phyloP scores from a whole-genome alignment of 306 rosid genomes.

The Canavalia ensiformis region DNA sequence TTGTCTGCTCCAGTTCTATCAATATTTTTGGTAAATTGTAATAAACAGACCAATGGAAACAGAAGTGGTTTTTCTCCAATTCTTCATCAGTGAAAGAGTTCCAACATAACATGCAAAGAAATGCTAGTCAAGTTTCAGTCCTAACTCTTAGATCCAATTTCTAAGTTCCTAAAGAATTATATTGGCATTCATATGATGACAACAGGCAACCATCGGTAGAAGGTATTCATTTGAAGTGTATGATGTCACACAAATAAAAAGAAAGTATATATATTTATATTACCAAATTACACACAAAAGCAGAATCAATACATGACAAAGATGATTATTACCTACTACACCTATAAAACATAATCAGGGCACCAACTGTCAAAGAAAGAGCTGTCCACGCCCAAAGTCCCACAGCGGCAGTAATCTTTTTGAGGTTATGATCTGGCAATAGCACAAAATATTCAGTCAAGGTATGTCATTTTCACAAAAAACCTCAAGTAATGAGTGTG shows the following conservation, averaged over 20 bases:
- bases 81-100: conserved; percentile 5
- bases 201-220: conserved; percentile 31
- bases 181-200: conserved; percentile 38
- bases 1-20: not conserved
- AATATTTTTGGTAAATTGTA: too few relatives aligned
- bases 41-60: not conserved
- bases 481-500: conserved; percentile 27
- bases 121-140: conserved; percentile 29
- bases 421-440: conserved; percentile 75
- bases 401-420: conserved; percentile 82
- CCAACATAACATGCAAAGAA: conserved; percentile 29
- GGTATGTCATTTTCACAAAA: conserved; percentile 35
- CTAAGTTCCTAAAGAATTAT: conserved; percentile 15
- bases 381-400: conserved; percentile 93
- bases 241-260: conserved; percentile 26
- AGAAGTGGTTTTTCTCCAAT: conserved; percentile 1
- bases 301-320: conserved; percentile 36
- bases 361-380: conserved; percentile 64
- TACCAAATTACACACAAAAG: conserved; percentile 33
- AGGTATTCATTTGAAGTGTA: conserved; percentile 21
- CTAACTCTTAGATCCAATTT: conserved; percentile 9
- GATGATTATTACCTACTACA: conserved; percentile 80
- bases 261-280: conserved; percentile 22
- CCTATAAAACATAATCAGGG: conserved; percentile 82
- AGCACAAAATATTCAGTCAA: conserved; percentile 54